These are phyloP conservation scores for Colletotrichum lentis DNA, from an alignment of 2,329 filamentous ascomycete species.

Conservation along the genomic window DNA sequence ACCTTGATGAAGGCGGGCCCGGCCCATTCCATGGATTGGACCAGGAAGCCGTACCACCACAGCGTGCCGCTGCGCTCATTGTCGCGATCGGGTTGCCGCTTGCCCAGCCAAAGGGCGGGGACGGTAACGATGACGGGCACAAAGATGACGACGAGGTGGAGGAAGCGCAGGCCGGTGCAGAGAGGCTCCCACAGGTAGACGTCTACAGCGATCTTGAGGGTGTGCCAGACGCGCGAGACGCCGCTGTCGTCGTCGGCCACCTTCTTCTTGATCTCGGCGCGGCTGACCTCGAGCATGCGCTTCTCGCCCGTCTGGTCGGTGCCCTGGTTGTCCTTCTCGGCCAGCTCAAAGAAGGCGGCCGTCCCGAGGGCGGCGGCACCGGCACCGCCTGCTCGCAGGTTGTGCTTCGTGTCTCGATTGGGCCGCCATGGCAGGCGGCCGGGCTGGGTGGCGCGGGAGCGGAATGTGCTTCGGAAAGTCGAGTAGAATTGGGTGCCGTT, in stretches of 20 bases:
- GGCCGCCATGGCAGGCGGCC: constrained; percentile 43
- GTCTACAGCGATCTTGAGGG: constrained; percentile 73
- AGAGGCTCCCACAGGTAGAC: constrained; percentile 82
- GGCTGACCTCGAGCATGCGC: constrained; percentile 86
- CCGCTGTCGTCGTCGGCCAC: constrained; percentile 70
- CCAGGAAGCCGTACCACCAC: constrained; percentile 94
- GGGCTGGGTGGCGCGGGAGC: constrained; percentile 29
- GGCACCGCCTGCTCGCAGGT: constrained; percentile 53
- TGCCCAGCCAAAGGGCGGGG: constrained; percentile 82
- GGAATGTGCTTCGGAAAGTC: constrained; percentile 26
- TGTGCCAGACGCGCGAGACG: constrained; percentile 64
- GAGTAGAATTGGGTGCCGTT: constrained; percentile 38
- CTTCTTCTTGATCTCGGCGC: constrained; percentile 76
- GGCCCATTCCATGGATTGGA: constrained; percentile 88
- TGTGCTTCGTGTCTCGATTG: constrained; percentile 41
- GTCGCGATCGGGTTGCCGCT: constrained; percentile 67
- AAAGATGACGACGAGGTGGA: constrained; percentile 88
- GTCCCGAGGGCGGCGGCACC: constrained; percentile 59
- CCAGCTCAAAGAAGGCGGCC: constrained; percentile 65
- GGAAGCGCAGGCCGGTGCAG: constrained; percentile 84
- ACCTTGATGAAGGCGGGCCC: constrained; percentile 98
- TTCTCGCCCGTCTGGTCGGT: constrained; percentile 74
- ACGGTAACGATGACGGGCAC: constrained; percentile 85
- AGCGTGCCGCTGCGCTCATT: constrained; percentile 82
- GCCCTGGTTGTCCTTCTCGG: constrained; percentile 61